Evolutionary conservation across 306 rosid species (phyloP), one percentile per base, ranked within the genome.

Genomic region (Cicer pinnatifidum): DNA sequence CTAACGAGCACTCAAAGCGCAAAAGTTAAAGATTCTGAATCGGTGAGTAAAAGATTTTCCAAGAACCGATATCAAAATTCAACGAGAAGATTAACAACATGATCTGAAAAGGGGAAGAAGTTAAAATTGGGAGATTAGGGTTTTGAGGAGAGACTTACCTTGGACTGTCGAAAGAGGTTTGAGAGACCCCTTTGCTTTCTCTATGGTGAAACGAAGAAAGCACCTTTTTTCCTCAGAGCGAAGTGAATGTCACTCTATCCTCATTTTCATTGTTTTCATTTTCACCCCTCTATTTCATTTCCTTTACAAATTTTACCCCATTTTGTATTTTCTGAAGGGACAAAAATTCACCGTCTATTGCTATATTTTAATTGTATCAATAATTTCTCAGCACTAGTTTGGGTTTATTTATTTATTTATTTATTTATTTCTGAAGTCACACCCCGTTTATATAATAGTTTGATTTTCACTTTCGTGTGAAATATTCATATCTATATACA

Each of bases 111-210:
- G 57, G 8, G 8, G 69, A 39, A 52, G 8, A 16, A 66, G 11
- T 4, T 10, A 50, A 56, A 68, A 53, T 58, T 8, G 48, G n/a
- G 71, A 66, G 52, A 80, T 64, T 66, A 66, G 80, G 80, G 87
- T 62, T 81, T 76, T 1, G 12, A 52, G 13, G 11, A 80, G 73
- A 13, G 90, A 89, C 94, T 83, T 15, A 91, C 97, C 97, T 81
- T 87, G 90, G 97, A 87, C 89, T 88, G 84, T 69, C 17, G 61
- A 72, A 70, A 61, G 84, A 71, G 85, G 28, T 71, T 11, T 69
- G 57, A 48, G 83, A 80, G 79, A 72, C 75, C 75, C 58, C 54
- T 84, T 72, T 20, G 75, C 39, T 46, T 65, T 45, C 65, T 57
- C 40, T 45, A 65, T 19, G 78, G 61, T 65, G 16, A 67, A 58